Conservation (phyloP, 208 protist species). For the Perkinsela sp. region DNA sequence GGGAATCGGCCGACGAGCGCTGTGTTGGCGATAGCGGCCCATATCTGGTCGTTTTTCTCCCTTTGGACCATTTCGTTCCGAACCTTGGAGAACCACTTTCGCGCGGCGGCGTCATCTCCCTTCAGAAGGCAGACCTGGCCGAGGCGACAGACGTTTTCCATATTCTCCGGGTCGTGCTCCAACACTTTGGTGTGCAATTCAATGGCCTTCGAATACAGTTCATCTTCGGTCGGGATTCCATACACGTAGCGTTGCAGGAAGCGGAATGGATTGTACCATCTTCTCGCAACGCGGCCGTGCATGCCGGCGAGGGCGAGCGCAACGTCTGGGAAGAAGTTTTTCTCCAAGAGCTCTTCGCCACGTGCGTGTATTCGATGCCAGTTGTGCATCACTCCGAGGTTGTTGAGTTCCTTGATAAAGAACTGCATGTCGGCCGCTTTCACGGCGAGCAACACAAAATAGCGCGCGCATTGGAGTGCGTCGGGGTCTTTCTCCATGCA, state of each 20-base stretch:
- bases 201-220: conserved; percentile 17
- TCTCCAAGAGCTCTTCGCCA: conserved; percentile 19
- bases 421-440: conserved; percentile 37
- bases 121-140: conserved; percentile 39
- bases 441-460: conserved; percentile 33
- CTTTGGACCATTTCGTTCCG: conserved; percentile 45
- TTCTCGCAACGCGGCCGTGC: conserved; percentile 18
- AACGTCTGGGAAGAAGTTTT: conserved; percentile 23
- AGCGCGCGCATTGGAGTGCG: conserved; percentile 44
- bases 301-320: conserved; percentile 32
- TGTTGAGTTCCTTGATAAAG: conserved; percentile 25
- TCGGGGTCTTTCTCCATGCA: conserved; percentile 47
- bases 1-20: conserved; percentile 30
- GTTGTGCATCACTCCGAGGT: conserved; percentile 36
- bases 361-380: conserved; percentile 36
- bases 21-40: conserved; percentile 42
- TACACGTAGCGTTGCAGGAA: conserved; percentile 15
- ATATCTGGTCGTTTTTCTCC: conserved; percentile 28
- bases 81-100: conserved; percentile 39
- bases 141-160: conserved; percentile 41
- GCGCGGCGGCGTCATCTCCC: conserved; percentile 27
- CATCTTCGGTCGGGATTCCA: conserved; percentile 14
- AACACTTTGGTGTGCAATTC: conserved; percentile 19
- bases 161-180: conserved; percentile 21
- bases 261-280: conserved; percentile 27